Conservation (phyloP, 768 basidiomycete species). For the Naematelia aurantialba region DNA sequence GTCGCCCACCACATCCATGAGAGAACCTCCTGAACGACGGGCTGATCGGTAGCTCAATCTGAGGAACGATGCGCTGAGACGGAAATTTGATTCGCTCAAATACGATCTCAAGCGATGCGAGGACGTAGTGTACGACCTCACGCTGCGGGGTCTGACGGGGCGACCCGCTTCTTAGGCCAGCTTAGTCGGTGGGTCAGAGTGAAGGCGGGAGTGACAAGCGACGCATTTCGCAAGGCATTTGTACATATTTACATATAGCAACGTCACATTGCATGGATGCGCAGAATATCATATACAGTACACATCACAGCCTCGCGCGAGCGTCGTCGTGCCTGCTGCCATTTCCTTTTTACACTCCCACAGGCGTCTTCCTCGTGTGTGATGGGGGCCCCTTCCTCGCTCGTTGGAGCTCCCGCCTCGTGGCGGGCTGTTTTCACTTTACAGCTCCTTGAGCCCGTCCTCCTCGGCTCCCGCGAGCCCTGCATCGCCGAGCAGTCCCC, state of each 20-base stretch:
- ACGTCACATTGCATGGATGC: too few species aligned
- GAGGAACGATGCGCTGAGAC: conserved; percentile 52
- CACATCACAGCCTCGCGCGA: too few species aligned
- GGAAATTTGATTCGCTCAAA: conserved; percentile 53
- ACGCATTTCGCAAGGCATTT: too few species aligned
- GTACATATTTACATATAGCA: conserved; percentile 3
- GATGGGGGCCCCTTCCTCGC: too few species aligned
- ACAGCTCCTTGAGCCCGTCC: conserved; percentile 28
- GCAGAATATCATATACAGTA: too few species aligned
- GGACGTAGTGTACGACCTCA: conserved; percentile 53
- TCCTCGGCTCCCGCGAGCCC: conserved; percentile 31
- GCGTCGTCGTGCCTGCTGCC: too few species aligned
- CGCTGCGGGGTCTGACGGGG: conserved; percentile 13
- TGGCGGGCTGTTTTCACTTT: too few species aligned
- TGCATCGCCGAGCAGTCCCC: conserved; percentile 48
- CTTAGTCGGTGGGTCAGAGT: neutral
- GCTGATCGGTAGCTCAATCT: conserved; percentile 51
- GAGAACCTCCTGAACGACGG: too few species aligned
- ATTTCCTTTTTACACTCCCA: too few species aligned
- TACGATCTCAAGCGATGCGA: conserved; percentile 54
- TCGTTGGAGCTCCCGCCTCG: too few species aligned
- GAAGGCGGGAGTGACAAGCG: neutral
- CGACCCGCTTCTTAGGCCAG: neutral
- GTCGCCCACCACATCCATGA: too few species aligned
- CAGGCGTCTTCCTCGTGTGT: too few species aligned